Evolutionary conservation across 192 early-diverging fungal species (phyloP), one percentile per base, ranked within the genome.

Genomic region (Coemansia sp.): DNA sequence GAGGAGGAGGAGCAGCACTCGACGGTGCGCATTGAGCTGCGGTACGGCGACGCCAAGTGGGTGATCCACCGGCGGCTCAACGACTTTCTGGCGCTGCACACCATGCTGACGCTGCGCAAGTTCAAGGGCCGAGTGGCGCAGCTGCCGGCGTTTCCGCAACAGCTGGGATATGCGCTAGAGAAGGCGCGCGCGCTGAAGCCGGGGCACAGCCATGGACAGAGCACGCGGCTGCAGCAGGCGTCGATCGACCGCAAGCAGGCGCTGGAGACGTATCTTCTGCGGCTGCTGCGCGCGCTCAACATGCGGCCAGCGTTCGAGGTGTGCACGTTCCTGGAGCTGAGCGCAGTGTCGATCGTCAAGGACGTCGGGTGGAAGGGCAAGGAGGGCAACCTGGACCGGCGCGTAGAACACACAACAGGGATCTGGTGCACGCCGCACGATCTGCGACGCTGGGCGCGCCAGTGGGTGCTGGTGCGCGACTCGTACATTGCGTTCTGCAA

Each of bases 351-450:
- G 19, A 84, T 92, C 45, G 84, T 85, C 34, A 88, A 84, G 60
- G 88, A 90, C 48, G 88, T 90, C 75, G 87, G 90, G 0, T 92
- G 91, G 91, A 92, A 92, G 62, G 91, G 91, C 41, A 92, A 92
- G 55, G 91, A 92, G 61, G 88, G 86, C 13, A 87, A 87, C 54
- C 64, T 91, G 55, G 87, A 88, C 44, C 84, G 85, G 23, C 86
- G 84, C 27, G 74, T 86, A 25, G 85, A 86, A 44, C 82, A 84
- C 59, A 80, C 74, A 9, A 69, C 58, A 5, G 81, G 72, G 7
- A 65, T 75, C 25, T 80, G 83, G 64, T 70, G 68, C 62, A 81
- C 70, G 60, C 66, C 67, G 55, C 82, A 64, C 55, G 80, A 77
- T 33, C 62, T 73, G 38, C 64, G 74, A 0, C 67, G 82, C 37